These are phyloP conservation scores for Letharia columbiana DNA, from an alignment of 495 filamentous ascomycete species.

Conservation along the genomic window DNA sequence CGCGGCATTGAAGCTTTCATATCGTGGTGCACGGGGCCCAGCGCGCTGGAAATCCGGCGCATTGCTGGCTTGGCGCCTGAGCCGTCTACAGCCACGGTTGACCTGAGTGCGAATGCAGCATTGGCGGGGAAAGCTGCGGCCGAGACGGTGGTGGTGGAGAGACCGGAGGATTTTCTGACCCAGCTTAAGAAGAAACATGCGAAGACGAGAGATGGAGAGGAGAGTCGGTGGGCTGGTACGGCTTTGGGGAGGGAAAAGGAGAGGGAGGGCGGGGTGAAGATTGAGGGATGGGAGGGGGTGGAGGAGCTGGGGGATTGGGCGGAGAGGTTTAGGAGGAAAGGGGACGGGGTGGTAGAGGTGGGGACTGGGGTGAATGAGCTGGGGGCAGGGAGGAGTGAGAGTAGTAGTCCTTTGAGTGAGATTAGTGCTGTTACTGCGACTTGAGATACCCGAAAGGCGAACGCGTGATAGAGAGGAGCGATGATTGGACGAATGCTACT, in stretches of 20 bases:
- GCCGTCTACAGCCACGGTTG: slow-evolving; percentile 12
- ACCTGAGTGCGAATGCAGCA: background rate
- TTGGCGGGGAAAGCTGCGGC: slow-evolving; percentile 4
- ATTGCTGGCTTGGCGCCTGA: slow-evolving; percentile 50
- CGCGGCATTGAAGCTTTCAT: slow-evolving; percentile 64
- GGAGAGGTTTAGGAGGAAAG: slow-evolving; percentile 11
- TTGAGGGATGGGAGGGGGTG: slow-evolving; percentile 59
- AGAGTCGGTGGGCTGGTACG: slow-evolving; percentile 71
- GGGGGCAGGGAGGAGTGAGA: slow-evolving; percentile 12
- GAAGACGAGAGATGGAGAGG: slow-evolving; percentile 59
- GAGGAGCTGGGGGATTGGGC: slow-evolving; percentile 62
- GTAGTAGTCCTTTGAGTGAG: slow-evolving; percentile 24
- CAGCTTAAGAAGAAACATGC: slow-evolving; percentile 77
- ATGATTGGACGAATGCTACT: background rate
- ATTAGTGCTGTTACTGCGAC: slow-evolving; percentile 13
- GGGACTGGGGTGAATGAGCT: background rate
- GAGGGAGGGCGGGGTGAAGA: slow-evolving; percentile 53
- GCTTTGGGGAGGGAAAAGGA: slow-evolving; percentile 58
- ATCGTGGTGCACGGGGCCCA: slow-evolving; percentile 59
- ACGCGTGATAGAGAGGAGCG: background rate
- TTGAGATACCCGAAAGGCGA: background rate
- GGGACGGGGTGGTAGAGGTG: slow-evolving; percentile 2
- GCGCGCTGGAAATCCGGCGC: slow-evolving; percentile 64
- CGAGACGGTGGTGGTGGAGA: slow-evolving; percentile 31
- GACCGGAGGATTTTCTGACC: slow-evolving; percentile 57